Percentiles rank a stretch among this genome's conserved stretches.
Evolutionary conservation across 139 green algal genomes (phyloP).

Genomic region (Mychonastes homosphaera): DNA sequence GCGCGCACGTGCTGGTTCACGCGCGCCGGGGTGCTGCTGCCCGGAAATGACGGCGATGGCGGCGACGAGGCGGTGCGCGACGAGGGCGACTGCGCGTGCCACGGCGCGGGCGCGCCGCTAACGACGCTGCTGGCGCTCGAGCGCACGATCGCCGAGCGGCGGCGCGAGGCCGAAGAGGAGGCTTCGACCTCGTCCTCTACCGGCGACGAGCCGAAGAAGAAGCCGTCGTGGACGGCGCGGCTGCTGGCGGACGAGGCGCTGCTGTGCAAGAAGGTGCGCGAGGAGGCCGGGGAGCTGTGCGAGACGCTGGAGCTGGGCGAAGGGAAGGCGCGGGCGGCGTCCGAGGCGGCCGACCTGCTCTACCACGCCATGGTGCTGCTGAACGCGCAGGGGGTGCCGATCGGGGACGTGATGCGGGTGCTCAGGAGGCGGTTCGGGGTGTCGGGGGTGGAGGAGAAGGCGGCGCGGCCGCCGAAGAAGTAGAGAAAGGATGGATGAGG

Average conservation of each 20-base stretch:
- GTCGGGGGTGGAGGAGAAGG: conserved; percentile 87
- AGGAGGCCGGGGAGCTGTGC: conserved; percentile 94
- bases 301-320: conserved; percentile 76
- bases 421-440: conserved; percentile 65
- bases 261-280: conserved; percentile 87
- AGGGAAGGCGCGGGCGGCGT: conserved; percentile 71
- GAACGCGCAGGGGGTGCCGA: conserved; percentile 50
- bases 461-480: conserved; percentile 42
- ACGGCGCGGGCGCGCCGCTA: conserved; percentile 29
- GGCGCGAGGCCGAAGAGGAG: conserved; percentile 25
- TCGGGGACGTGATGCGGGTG: conserved; percentile 71
- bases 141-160: conserved; percentile 66
- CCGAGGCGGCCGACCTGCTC: conserved; percentile 90
- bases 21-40: conserved; percentile 11
- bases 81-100: conserved; percentile 29
- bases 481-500: too few relatives aligned
- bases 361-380: conserved; percentile 96
- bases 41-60: not conserved
- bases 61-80: conserved; percentile 14
- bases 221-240: conserved; percentile 86
- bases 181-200: not conserved
- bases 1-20: conserved; percentile 85
- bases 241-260: conserved; percentile 77
- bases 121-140: conserved; percentile 78
- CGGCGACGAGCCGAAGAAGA: conserved; percentile 35